Conservation (phyloP, 176 grass and related monocot species). For the Juncus inflexus region DNA sequence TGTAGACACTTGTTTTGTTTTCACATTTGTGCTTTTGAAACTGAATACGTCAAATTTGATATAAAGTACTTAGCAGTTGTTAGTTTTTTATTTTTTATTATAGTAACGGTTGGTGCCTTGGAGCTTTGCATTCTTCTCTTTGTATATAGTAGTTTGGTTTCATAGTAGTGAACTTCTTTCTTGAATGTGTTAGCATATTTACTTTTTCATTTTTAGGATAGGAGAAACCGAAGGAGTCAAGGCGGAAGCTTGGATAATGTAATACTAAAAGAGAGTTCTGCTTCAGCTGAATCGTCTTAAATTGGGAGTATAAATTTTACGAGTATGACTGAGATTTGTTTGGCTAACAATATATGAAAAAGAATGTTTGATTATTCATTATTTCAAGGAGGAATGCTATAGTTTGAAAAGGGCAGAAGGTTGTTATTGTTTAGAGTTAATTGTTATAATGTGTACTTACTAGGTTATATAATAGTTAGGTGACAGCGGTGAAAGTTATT, state of each 20-base stretch:
- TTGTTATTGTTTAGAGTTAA: slow-evolving; percentile 13
- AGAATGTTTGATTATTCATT: not conserved
- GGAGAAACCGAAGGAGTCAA: slow-evolving; percentile 32
- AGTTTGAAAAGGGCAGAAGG: not conserved
- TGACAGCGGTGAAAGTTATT: not conserved
- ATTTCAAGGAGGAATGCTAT: not conserved
- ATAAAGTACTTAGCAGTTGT: too few species aligned
- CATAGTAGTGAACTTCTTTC: too few species aligned
- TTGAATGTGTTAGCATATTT: too few species aligned
- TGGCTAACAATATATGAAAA: slow-evolving; percentile 10
- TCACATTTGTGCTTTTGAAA: too few species aligned
- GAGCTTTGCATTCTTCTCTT: too few species aligned
- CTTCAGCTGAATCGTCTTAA: slow-evolving; percentile 19
- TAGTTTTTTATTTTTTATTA: too few species aligned
- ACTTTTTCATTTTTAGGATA: slow-evolving; percentile 29
- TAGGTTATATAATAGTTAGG: slow-evolving; percentile 28
- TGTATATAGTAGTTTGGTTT: too few species aligned
- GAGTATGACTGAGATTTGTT: not conserved
- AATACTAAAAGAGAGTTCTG: slow-evolving; percentile 29
- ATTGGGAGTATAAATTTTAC: not conserved
- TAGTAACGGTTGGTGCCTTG: too few species aligned
- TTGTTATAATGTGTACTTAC: slow-evolving; percentile 1
- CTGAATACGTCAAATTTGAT: too few species aligned
- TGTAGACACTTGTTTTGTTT: too few species aligned
- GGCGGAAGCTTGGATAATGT: slow-evolving; percentile 37